Base-by-base conservation (phyloP, 495 filamentous ascomycete genomes). In the Penicillium samsonianum region DNA sequence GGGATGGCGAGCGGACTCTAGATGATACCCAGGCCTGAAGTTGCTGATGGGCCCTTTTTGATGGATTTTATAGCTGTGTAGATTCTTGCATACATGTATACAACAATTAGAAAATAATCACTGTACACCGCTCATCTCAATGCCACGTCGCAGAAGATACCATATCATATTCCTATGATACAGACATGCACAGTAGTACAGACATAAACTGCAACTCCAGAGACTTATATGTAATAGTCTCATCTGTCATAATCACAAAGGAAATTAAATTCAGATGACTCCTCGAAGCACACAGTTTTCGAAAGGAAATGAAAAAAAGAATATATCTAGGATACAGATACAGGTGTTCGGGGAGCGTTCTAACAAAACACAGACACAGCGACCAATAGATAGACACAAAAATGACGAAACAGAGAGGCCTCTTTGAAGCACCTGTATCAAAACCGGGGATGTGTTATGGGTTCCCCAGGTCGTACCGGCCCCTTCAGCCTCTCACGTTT, bases 1-100 rank as follows among this genome's bases (percentile, higher is more conserved):
- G 93, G 28, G 89, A 97, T 67, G 94, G 94, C 16, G 94, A 97
- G 83, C 80, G 89, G 71, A 94, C 91, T 12, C 63, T 76, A 25
- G 59, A 58, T 37, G 64, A 69, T 69, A 65, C 53, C 59, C 55
- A 22, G n/a, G 48, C 62, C n/a, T 44, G 30, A 46, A 59, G 38
- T 47, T 23, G 41, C 38, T 8, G n/a, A 23, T 19, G 17, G 25
- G 17, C 38, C 16, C 17, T 31, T 31, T 52, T 28, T 12, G 25
- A 9, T 31, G 30, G n/a, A 5, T 23, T 19, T 28, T 45, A 20
- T 33, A 30, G 17, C 10, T 1, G 35, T 38, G 20, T 47, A 51
- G 14, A 44, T 55, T 51, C 46, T 52, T 38, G 5, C 51, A 54
- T 23, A 25, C 4, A 25, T n/a, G n/a, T 4, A 44, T 33, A 33